Conservation (phyloP, 192 early-diverging fungal genomes). For the Backusella morwellensis region DNA sequence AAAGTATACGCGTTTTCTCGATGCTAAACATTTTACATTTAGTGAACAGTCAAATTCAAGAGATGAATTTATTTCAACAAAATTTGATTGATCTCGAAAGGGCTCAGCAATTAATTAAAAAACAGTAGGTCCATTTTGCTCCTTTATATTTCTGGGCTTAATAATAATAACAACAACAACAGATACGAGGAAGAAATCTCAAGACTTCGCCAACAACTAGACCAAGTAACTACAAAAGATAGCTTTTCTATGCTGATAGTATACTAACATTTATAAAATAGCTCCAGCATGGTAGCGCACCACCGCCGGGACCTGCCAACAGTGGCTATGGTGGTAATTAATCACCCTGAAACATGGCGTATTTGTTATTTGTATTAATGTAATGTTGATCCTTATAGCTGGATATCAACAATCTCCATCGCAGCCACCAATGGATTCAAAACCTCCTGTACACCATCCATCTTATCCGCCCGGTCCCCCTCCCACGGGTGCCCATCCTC, state of each 20-base stretch:
- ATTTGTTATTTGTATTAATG: background rate
- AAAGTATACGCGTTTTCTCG: background rate
- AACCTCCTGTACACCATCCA: constrained; percentile 11
- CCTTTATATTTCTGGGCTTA: background rate
- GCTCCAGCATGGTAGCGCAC: constrained; percentile 27
- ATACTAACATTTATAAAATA: background rate
- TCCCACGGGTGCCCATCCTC: background rate
- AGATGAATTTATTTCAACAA: constrained; percentile 78
- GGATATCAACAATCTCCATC: constrained; percentile 15
- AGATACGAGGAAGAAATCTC: constrained; percentile 84
- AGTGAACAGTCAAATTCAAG: constrained; percentile 77
- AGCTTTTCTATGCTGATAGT: background rate
- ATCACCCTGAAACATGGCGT: background rate
- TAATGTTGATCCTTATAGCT: background rate
- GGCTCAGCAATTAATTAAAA: constrained; percentile 75
- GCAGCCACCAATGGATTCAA: constrained; percentile 28
- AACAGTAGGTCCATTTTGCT: constrained; percentile 54
- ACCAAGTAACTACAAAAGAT: constrained; percentile 42
- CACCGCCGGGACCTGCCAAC: background rate
- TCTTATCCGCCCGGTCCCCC: constrained; percentile 6
- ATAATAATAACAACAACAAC: background rate
- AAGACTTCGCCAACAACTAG: constrained; percentile 81
- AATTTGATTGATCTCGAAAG: constrained; percentile 81
- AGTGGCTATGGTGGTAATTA: constrained; percentile 13
- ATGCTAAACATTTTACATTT: constrained; percentile 1